Evolutionary conservation across 75 land plant species (phyloP), one percentile per base, ranked within the genome.

Genomic region (Selaginella moellendorffii): DNA sequence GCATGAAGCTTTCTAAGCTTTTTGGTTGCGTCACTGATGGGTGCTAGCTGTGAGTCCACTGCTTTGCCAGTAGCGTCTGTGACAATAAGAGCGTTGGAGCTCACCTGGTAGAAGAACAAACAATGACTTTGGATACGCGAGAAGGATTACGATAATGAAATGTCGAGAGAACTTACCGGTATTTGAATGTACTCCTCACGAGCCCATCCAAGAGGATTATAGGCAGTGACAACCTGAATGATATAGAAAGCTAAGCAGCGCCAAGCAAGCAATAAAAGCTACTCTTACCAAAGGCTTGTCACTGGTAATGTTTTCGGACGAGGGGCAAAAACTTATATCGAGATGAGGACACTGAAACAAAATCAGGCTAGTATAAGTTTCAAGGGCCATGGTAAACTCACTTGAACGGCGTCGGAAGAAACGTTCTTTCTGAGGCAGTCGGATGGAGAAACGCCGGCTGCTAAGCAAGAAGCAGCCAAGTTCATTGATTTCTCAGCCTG

Each of bases 161-260:
- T n/a, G n/a, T n/a, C n/a, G n/a, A n/a, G n/a, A n/a, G n/a, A n/a
- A n/a, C n/a, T 2, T 69, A 83, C 88, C 68, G 88, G 88, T 52
- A 85, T 78, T 19, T 64, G 77, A 27, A 85, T 30, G 5, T 79
- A 60, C 46, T 85, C 88, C n/a, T 75, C 72, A 29, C 88, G 63
- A 31, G 65, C 76, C 88, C 88, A 83, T 36, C 83, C 88, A 24
- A 85, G 73, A 54, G 85, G 62, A 63, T 85, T 85, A 60, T 85
- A 85, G 24, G 71, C 72, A 67, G 82, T 68, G 28, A 85, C 65
- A 0, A 76, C 79, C 88, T 85, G 61, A 8, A 5, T 14, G 46
- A 36, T 14, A 10, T 2, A 24, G 17, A 24, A 27, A 2, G 28
- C n/a, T n/a, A n/a, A n/a, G n/a, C n/a, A n/a, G n/a, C n/a, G n/a